These are phyloP conservation scores for Salix arbutifolia DNA, from an alignment of 345 rosid genomes.

Conservation along the genomic window DNA sequence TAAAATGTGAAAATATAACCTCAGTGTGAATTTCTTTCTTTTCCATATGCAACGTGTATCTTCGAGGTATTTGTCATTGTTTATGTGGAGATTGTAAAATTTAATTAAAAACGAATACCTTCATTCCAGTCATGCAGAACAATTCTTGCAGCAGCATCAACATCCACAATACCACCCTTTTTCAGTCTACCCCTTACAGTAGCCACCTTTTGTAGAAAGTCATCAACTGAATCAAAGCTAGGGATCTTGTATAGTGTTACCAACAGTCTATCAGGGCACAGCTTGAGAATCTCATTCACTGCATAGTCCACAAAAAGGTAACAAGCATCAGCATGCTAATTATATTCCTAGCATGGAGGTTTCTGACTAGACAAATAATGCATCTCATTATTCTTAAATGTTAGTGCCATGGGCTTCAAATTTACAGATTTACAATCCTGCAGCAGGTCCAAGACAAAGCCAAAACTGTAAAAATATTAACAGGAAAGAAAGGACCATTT, in stretches of 20 bases:
- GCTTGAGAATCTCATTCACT: slow-evolving; percentile 91
- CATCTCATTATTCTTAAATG: no score
- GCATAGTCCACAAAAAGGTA: slow-evolving; percentile 19
- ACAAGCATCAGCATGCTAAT: slow-evolving; percentile 8
- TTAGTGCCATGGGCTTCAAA: no score
- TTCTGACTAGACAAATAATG: no score
- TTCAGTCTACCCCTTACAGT: slow-evolving; percentile 87
- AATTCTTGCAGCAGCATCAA: slow-evolving; percentile 80
- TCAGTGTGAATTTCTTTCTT: not conserved
- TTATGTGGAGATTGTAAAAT: not conserved
- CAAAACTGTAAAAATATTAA: not conserved
- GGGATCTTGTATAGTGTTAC: slow-evolving; percentile 78
- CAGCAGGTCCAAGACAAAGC: not conserved
- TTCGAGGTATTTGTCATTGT: no score
- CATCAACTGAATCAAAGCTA: slow-evolving; percentile 68
- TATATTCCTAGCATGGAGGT: not conserved
- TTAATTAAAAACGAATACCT: slow-evolving; percentile 36
- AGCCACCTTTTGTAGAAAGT: slow-evolving; percentile 84
- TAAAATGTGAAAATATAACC: slow-evolving; percentile 12
- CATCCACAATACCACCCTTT: slow-evolving; percentile 91
- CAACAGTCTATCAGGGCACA: slow-evolving; percentile 58
- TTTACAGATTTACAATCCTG: no score
- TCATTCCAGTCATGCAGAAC: slow-evolving; percentile 91
- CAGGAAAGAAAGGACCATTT: slow-evolving; percentile 11
- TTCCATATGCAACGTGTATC: not conserved